Base-by-base conservation (phyloP, 441 rosid species). In the Capsella rubella region DNA sequence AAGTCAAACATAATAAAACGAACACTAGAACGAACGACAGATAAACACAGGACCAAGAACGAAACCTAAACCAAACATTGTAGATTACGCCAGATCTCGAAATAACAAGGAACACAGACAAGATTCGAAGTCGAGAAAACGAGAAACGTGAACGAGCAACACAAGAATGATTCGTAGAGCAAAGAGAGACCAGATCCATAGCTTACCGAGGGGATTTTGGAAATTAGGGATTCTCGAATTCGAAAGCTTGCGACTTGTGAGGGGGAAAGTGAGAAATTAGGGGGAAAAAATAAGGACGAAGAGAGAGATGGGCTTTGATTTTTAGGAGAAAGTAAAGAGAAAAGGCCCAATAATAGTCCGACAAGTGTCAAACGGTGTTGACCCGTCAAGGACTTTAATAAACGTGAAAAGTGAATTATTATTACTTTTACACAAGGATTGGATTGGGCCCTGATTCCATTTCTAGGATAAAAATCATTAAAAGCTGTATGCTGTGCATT, bases 281-380 rank as follows among this genome's bases (percentile, higher is more conserved):
- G 63, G 73, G 68, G 12, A 32, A 59, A 74, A 0, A 0, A 21
- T 21, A 21, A 5, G 31, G 2, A 8, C 21, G 34, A 16, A 50
- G 3, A 55, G 4, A 67, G 2, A 21, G 25, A 21, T 60, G 73
- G 78, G 78, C 69, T 67, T 75, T 42, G 68, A 67, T 67, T 59
- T 68, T 60, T 60, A 0, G 15, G 54, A 66, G 54, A 58, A n/a
- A 46, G 59, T 64, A 73, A 45, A 10, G 42, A 50, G 3, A 28
- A 52, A 45, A 43, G 56, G 62, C 73, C 78, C 73, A 75, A 51
- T 75, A 0, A 43, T 2, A 51, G 0, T 1, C 0, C 25, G 73
- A 67, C 78, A 74, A n/a, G 63, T 74, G 68, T 67, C 56, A 3
- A 50, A 39, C 46, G 53, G 58, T 58, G 60, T 73, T 73, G 77